These are phyloP conservation scores for Sequoiadendron giganteum DNA, from an alignment of 75 land plant genomes.

Conservation along the genomic window DNA sequence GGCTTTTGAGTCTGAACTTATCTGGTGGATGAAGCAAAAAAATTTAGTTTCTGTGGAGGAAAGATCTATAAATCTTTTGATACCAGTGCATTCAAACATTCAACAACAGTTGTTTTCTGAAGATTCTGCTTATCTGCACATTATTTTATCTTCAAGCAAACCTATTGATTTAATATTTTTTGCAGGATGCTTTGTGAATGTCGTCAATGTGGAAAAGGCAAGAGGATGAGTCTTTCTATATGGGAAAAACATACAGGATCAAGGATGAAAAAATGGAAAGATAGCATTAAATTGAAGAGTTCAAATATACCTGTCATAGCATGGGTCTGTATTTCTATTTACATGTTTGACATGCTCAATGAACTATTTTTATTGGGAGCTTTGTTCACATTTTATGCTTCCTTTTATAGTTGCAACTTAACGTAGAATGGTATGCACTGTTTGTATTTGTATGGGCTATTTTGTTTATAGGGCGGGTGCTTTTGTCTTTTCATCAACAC, in stretches of 20 bases:
- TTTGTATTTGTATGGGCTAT: background rate
- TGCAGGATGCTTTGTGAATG: slow-evolving; percentile 72
- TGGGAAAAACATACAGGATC: slow-evolving; percentile 95
- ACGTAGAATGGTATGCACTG: background rate
- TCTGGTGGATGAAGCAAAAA: background rate
- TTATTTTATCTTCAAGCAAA: background rate
- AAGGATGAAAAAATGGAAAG: slow-evolving; percentile 84
- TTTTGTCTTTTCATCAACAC: background rate
- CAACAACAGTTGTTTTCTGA: background rate
- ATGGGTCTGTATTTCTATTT: slow-evolving; percentile 45
- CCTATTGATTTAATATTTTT: background rate
- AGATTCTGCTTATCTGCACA: background rate
- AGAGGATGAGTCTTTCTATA: slow-evolving; percentile 49
- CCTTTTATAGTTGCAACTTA: background rate
- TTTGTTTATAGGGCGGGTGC: background rate
- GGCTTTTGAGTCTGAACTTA: background rate
- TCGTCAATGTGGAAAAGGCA: slow-evolving; percentile 54
- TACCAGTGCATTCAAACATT: background rate
- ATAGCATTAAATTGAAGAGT: slow-evolving; percentile 64
- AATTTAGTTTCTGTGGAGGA: background rate
- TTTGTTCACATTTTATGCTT: background rate
- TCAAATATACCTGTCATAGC: slow-evolving; percentile 40
- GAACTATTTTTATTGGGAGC: background rate
- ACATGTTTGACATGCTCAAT: background rate
- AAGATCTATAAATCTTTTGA: background rate